Evolutionary conservation across 768 basidiomycete genomes (phyloP), one percentile per base, ranked within the genome.

Genomic region (Pluteus cervinus): DNA sequence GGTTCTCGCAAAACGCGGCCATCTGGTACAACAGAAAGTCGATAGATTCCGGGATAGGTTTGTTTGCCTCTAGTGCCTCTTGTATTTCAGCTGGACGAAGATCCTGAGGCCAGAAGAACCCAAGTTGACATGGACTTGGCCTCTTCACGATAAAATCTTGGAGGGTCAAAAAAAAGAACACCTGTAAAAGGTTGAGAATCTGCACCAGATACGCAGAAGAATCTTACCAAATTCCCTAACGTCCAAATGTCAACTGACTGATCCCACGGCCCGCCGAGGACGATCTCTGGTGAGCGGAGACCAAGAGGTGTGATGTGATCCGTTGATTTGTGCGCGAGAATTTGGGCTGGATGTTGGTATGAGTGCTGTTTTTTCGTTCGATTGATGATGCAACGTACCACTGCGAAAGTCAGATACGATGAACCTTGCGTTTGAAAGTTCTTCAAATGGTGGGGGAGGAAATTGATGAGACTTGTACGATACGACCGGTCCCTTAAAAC

Each of bases 241-340:
- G 49, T 45, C 49, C 51, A 56, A 15, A 56, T 52, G 38, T 56
- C 53, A 15, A 56, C 46, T n/a, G 43, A 44, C 40, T 56, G 42
- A 37, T 50, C 32, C 53, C 53, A 56, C 17, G 34, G 33, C 7
- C 47, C 44, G 9, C 55, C 55, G 15, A 54, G 39, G 7, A 52
- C 37, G 12, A 54, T 39, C 39, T 56, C 53, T 17, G 55, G 50
- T 11, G 54, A 24, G 2, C 52, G 48, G 5, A 53, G 38, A 4
- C 25, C 36, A 23, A 47, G 39, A 5, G 45, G 40, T 12, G 42
- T 51, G 14, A 39, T 52, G 35, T 42, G 24, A 38, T 37, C 45
- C 14, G 46, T 44, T 7, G 39, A 44, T 33, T 44, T 35, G 28
- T 47, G 31, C 4, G 31, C 24, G 21, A 47, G 32, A 18, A 37